Evolutionary conservation across 139 green algal species (phyloP).

Genomic region (Chlorella sorokiniana): DNA sequence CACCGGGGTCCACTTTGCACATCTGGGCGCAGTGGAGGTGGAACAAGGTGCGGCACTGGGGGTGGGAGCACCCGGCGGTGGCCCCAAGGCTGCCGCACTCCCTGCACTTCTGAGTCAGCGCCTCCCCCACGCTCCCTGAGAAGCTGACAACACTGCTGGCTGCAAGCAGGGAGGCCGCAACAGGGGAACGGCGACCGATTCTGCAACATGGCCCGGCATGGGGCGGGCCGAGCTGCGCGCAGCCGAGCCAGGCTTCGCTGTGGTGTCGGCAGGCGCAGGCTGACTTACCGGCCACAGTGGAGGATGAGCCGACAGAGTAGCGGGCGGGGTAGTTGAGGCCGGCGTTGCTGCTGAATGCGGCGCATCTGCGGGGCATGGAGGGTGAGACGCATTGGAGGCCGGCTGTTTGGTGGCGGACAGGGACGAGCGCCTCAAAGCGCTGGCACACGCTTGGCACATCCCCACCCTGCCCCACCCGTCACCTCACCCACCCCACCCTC

Average conservation of each 20-base stretch:
- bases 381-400: too few species aligned
- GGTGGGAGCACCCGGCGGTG: not conserved
- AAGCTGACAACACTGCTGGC: not conserved
- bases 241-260: too few species aligned
- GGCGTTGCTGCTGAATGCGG: not conserved
- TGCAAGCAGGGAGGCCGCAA: not conserved
- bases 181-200: too few species aligned
- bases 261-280: too few species aligned
- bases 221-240: too few species aligned
- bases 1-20: constrained; percentile 2
- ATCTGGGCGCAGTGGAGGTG: constrained; percentile 8
- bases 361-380: not conserved
- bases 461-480: not conserved
- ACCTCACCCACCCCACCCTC: not conserved
- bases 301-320: too few species aligned
- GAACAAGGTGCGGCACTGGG: not conserved
- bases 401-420: too few species aligned
- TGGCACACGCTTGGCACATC: not conserved
- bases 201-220: too few species aligned
- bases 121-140: not conserved
- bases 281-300: too few species aligned
- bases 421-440: not conserved
- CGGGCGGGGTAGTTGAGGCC: not conserved
- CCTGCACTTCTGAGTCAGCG: not conserved
- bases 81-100: not conserved